Evolutionary conservation across 1,139 yeast species (phyloP).

Genomic region (Yamadazyma triangularis): DNA sequence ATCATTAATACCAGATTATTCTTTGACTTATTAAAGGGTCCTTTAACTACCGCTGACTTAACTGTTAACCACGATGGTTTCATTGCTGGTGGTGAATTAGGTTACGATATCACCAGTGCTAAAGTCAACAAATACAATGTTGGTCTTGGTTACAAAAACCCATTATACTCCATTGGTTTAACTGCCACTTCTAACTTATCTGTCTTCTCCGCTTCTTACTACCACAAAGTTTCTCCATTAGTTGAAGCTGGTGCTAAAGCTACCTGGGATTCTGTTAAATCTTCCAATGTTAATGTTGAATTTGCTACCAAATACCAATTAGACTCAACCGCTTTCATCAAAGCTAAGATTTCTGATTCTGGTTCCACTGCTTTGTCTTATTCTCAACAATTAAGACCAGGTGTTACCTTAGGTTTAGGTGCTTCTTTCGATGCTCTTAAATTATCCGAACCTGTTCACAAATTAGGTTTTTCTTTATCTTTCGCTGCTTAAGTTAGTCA

Average conservation of each 20-base stretch:
- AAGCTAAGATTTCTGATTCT: conserved; percentile 96
- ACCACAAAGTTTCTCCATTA: conserved; percentile 87
- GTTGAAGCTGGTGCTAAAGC: conserved; percentile 99
- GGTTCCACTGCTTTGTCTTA: conserved; percentile 94
- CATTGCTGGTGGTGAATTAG: conserved; percentile 96
- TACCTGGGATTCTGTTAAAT: conserved; percentile 80
- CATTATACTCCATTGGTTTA: conserved; percentile 82
- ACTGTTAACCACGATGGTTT: conserved; percentile 95
- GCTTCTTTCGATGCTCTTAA: conserved; percentile 95
- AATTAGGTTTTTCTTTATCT: conserved; percentile 91
- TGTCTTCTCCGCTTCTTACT: conserved; percentile 92
- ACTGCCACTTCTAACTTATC: conserved; percentile 88
- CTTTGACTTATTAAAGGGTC: conserved; percentile 94
- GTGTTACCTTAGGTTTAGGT: conserved; percentile 97
- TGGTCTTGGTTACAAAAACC: conserved; percentile 90
- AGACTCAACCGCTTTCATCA: conserved; percentile 82
- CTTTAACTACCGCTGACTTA: conserved; percentile 91
- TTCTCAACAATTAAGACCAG: conserved; percentile 94
- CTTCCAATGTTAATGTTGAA: conserved; percentile 74
- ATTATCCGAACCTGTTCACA: conserved; percentile 96
- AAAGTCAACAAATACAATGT: conserved; percentile 91
- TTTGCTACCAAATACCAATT: conserved; percentile 93
- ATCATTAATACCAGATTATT: conserved; percentile 92
- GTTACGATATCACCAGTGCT: conserved; percentile 92
- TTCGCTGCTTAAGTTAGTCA: conserved; percentile 89